Evolutionary conservation across 805 yeast genomes (phyloP).

Genomic region (Lachancea lanzarotensis): DNA sequence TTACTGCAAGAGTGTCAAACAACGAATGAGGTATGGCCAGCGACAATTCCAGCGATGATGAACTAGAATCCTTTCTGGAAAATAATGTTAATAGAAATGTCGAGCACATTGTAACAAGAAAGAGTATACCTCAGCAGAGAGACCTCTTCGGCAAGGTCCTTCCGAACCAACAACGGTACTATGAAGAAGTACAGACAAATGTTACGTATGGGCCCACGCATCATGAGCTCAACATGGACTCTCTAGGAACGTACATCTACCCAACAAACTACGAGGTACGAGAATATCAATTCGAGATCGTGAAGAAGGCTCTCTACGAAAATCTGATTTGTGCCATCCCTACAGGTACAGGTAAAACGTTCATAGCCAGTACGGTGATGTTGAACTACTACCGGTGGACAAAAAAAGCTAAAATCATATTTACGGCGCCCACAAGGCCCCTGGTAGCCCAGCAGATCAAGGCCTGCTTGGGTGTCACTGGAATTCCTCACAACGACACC

Average conservation of each 20-base stretch:
- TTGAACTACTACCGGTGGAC: slow-evolving; percentile 87
- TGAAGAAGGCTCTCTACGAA: slow-evolving; percentile 59
- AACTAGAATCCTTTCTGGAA: slow-evolving; percentile 28
- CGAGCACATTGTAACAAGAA: slow-evolving; percentile 27
- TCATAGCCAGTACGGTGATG: slow-evolving; percentile 92
- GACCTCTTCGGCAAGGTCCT: slow-evolving; percentile 31
- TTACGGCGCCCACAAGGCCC: slow-evolving; percentile 97
- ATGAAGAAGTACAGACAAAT: slow-evolving; percentile 35
- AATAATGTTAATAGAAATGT: slow-evolving; percentile 31
- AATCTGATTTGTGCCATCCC: slow-evolving; percentile 88
- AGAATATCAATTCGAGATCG: slow-evolving; percentile 83
- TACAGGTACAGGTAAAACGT: slow-evolving; percentile 95
- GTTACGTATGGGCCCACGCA: slow-evolving; percentile 41
- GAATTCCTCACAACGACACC: slow-evolving; percentile 68
- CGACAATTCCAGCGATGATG: slow-evolving; percentile 24
- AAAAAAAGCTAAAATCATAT: slow-evolving; percentile 66
- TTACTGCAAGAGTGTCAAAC: slow-evolving; percentile 8
- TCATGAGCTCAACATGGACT: slow-evolving; percentile 40
- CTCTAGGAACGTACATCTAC: slow-evolving; percentile 52
- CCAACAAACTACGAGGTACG: slow-evolving; percentile 81
- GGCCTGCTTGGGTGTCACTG: slow-evolving; percentile 84
- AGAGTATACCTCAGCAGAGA: slow-evolving; percentile 31
- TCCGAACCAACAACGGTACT: slow-evolving; percentile 26
- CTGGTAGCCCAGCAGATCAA: slow-evolving; percentile 93
- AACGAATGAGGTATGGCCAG: slow-evolving; percentile 7